Conservation (phyloP, 805 yeast species). For the Suhomyces pyralidae region DNA sequence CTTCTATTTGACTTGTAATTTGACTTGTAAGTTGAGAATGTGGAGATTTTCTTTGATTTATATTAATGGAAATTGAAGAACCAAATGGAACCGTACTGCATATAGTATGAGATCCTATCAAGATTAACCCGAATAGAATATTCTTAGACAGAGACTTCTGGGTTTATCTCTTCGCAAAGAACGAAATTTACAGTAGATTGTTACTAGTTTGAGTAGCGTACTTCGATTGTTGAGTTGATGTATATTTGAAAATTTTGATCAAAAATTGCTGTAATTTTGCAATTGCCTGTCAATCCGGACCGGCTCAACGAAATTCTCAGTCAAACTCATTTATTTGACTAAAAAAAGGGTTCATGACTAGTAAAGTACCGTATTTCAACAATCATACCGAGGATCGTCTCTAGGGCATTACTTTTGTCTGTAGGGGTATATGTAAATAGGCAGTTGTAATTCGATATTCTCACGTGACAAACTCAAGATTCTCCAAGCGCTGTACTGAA, state of each 20-base stretch:
- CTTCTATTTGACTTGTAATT: neutral
- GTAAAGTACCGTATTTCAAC: too few relatives aligned
- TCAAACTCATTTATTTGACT: neutral
- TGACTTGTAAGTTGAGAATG: neutral
- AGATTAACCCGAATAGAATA: neutral
- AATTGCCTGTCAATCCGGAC: neutral
- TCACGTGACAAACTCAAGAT: neutral
- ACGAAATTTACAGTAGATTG: neutral
- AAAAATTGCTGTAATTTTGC: neutral
- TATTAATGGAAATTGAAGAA: neutral
- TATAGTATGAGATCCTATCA: neutral
- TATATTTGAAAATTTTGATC: too few relatives aligned
- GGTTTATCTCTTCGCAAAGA: neutral
- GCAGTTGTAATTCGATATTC: neutral
- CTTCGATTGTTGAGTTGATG: too few relatives aligned
- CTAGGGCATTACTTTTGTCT: neutral
- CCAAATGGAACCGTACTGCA: neutral
- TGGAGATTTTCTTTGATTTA: neutral
- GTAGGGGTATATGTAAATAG: neutral
- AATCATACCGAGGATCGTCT: too few relatives aligned
- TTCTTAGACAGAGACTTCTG: neutral
- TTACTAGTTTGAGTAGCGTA: too few relatives aligned
- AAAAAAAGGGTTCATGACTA: neutral
- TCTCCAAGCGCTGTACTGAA: too few relatives aligned
- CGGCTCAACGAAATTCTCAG: too few relatives aligned